Evolutionary conservation across 108 stramenopile species (phyloP), one percentile per base, ranked within the genome.

Genomic region (Skeletonema marinoi): DNA sequence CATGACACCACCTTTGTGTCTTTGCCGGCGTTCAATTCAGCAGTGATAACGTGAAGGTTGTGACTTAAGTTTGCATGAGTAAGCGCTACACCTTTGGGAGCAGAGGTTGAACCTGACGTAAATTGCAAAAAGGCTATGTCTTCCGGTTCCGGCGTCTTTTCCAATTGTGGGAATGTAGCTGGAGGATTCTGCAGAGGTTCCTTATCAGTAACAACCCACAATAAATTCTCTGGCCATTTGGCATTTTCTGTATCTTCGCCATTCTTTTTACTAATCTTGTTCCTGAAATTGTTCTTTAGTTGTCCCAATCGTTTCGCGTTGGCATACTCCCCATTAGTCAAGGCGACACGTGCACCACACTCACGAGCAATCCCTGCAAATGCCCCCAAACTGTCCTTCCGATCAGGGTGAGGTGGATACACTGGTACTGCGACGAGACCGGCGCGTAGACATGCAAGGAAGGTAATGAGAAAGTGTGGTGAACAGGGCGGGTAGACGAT

Each of bases 41-140:
- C 58, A 8, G 94, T 93, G 60, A 98, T 98, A 75, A 90, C 89
- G 66, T 82, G 67, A 6, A 98, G 86, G 80, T 99, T 99, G 85
- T 99, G 97, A 35, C 92, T 84, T 31, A 99, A 85, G 58, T 95
- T 95, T 29, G 78, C 76, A 72, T 97, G 97, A 2, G 96, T 88
- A 36, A 98, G 89, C 85, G 87, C 90, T 9, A 99, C 98, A 42
- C 98, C 98, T 82, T 99, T 99, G 32, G 98, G 98, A 58, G 88
- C 89, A 50, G 88, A 88, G 10, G 99, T 99, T 32, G 96, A 97
- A 32, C 99, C 99, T 6, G 94, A 96, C 5, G 98, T 99, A 88
- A 92, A 99, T 79, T 99, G 99, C 25, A 99, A 76, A 82, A 99
- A 99, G 9, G 98, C 97, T 42, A 97, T 67, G 65, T 89, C 85